A percentile compares a stretch with the other conserved stretches of the same genome.
Conservation (phyloP, 1,284 basidiomycete species). For the Athelia sp. region DNA sequence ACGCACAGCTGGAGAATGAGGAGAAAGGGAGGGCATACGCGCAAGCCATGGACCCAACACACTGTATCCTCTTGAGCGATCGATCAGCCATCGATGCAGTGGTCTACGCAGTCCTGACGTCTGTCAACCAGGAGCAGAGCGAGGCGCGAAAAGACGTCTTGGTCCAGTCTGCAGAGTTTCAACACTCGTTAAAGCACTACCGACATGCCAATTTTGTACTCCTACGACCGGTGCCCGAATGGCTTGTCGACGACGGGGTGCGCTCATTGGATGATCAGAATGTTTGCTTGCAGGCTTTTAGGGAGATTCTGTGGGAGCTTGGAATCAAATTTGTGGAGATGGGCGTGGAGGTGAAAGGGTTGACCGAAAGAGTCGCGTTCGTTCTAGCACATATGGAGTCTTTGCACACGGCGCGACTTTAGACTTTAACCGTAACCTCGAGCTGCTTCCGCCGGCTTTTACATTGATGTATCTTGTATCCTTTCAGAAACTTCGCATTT, state of each 20-base stretch:
- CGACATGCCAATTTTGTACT: constrained; percentile 40
- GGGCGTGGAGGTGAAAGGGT: constrained; percentile 33
- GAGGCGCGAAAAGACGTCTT: constrained; percentile 28
- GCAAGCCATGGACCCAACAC: constrained; percentile 7
- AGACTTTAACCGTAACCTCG: too few species aligned
- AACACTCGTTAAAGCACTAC: constrained; percentile 36
- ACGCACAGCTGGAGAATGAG: constrained; percentile 46
- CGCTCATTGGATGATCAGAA: constrained; percentile 47
- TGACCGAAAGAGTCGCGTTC: constrained; percentile 23
- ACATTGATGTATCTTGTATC: too few species aligned
- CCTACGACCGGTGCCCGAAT: constrained; percentile 49
- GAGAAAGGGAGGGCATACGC: constrained; percentile 13
- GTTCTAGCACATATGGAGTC: not conserved
- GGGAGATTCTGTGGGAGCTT: constrained; percentile 34
- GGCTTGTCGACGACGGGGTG: constrained; percentile 60
- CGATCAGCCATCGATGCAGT: constrained; percentile 59
- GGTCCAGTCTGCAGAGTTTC: constrained; percentile 31
- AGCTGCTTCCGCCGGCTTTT: too few species aligned
- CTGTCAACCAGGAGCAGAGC: constrained; percentile 30
- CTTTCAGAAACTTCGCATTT: too few species aligned
- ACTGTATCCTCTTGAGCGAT: constrained; percentile 46
- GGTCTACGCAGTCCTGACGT: constrained; percentile 50
- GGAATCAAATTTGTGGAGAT: constrained; percentile 43
- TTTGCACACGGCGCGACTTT: too few species aligned
- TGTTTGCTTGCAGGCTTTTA: constrained; percentile 35